phyloP scores from a whole-genome alignment of 2,329 filamentous ascomycete genomes.

The Cladosporium sp. region DNA sequence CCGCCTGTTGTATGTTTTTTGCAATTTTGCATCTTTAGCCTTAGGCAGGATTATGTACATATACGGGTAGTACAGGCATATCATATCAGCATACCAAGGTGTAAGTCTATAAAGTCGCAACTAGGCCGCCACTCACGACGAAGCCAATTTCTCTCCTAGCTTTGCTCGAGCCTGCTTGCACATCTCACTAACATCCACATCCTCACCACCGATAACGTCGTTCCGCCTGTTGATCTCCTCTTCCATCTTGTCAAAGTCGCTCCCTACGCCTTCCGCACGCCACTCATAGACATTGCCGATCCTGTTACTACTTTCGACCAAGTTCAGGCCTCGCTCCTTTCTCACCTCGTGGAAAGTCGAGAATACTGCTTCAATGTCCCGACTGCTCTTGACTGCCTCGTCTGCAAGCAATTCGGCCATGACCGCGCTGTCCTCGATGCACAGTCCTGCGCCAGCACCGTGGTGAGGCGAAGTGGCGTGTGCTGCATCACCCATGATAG shows the following conservation, averaged over 20 bases:
- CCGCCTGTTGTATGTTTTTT: no score
- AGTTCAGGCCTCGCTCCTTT: constrained; percentile 46
- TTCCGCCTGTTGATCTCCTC: constrained; percentile 28
- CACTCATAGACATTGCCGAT: constrained; percentile 46
- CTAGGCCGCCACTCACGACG: neutral
- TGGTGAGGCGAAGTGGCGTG: constrained; percentile 52
- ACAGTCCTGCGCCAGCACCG: constrained; percentile 37
- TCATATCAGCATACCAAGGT: neutral
- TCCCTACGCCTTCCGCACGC: constrained; percentile 28
- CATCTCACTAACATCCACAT: constrained; percentile 25
- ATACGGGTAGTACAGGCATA: no score
- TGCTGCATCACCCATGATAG: constrained; percentile 58
- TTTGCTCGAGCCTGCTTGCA: constrained; percentile 23
- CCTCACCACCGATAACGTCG: constrained; percentile 26
- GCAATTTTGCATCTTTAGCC: no score
- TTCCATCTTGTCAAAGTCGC: constrained; percentile 27
- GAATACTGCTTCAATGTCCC: constrained; percentile 40
- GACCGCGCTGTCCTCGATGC: constrained; percentile 34
- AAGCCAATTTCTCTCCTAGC: constrained; percentile 20
- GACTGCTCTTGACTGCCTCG: constrained; percentile 20
- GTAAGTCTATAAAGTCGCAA: neutral
- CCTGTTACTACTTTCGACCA: constrained; percentile 44
- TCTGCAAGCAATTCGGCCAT: constrained; percentile 32
- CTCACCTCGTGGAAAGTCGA: constrained; percentile 41
- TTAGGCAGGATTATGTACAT: no score